Evolutionary conservation across 2,329 filamentous ascomycete genomes (phyloP), one percentile per base, ranked within the genome.

Genomic region (Thermomyces lanuginosus): DNA sequence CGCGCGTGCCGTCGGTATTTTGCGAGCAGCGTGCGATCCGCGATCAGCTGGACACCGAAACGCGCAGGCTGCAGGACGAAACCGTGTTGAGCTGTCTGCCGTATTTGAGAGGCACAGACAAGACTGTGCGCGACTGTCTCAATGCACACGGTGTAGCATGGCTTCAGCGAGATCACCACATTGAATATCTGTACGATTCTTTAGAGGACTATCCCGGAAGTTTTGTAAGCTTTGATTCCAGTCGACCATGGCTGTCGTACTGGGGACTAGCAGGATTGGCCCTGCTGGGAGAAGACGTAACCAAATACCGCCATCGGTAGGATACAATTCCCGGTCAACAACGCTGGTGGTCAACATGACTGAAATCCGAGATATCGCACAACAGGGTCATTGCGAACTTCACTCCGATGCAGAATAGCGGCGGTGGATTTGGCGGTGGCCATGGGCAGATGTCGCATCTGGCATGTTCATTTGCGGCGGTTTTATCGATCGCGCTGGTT

Each of bases 341-440:
- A n/a, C n/a, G n/a, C n/a, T n/a, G n/a, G n/a, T n/a, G n/a, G n/a
- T n/a, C n/a, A n/a, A n/a, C n/a, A n/a, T n/a, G n/a, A n/a, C n/a
- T n/a, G n/a, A n/a, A n/a, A n/a, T n/a, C n/a, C n/a, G n/a, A n/a
- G n/a, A n/a, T n/a, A n/a, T n/a, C n/a, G n/a, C n/a, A n/a, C 23
- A 21, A 28, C 39, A 69, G 68, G 24, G 54, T 86, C 32, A 58
- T 79, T 26, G 67, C 72, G 33, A 93, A 84, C 5, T 74, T 89
- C 26, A 65, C 64, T 24, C 71, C 80, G 22, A 74, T 86, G 55
- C 89, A 95, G 55, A 91, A 93, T 51, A 51, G 62, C 12, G 64
- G 63, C 9, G 89, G 89, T 26, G 89, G 89, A 2, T 92, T 92
- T 49, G 89, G 83, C 27, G 89, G 86, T 36, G 84, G 89, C n/a